phyloP scores from a whole-genome alignment of 1,284 basidiomycete species.

The Malassezia nana region DNA sequence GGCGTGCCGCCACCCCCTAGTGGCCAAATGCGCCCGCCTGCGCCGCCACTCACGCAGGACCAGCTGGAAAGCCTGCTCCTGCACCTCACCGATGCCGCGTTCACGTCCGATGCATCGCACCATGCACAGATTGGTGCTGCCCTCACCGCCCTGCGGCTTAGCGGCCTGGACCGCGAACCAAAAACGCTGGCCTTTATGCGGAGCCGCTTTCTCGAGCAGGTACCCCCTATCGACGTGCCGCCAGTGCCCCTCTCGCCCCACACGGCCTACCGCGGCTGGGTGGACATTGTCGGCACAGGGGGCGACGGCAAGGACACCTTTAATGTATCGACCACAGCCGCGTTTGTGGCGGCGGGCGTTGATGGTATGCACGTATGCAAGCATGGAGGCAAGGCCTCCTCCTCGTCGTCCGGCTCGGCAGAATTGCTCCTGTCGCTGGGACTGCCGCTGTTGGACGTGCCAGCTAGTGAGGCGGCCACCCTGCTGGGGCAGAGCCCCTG shows the following conservation, averaged over 20 bases:
- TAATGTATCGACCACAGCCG: constrained; percentile 93
- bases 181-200: constrained; percentile 33
- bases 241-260: neutral
- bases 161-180: constrained; percentile 30
- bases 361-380: constrained; percentile 79
- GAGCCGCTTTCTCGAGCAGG: constrained; percentile 28
- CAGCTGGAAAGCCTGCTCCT: constrained; percentile 32
- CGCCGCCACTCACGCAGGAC: neutral
- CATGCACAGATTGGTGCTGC: constrained; percentile 41
- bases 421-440: constrained; percentile 79
- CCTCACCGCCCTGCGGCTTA: constrained; percentile 38
- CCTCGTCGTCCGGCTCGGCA: constrained; percentile 86
- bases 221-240: neutral
- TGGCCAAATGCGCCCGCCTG: constrained; percentile 3
- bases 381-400: constrained; percentile 89
- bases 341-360: constrained; percentile 84
- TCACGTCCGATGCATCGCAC: constrained; percentile 35
- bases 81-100: constrained; percentile 41
- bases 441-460: constrained; percentile 63
- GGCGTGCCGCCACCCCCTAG: constrained; percentile 5
- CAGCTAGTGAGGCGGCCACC: constrained; percentile 51
- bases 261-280: constrained; percentile 25
- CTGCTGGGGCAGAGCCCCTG: constrained; percentile 56
- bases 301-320: constrained; percentile 95
- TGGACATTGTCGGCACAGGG: constrained; percentile 61